Conservation (phyloP, 352 stramenopile genomes). For the Detonula confervacea region DNA sequence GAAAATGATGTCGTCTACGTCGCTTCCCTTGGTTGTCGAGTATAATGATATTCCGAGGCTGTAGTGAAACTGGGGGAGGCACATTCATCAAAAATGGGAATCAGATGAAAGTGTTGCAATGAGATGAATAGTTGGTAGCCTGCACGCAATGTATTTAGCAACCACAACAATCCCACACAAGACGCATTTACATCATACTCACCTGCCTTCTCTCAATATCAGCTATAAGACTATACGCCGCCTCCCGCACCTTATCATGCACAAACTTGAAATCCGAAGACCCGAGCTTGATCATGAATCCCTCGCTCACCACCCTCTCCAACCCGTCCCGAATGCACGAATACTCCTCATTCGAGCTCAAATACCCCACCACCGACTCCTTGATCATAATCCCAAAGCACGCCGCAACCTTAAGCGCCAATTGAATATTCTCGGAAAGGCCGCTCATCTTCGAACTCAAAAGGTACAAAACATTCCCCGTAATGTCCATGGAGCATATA, state of each 20-base stretch:
- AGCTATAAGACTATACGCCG: slow-evolving; percentile 51
- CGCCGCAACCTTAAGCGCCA: slow-evolving; percentile 24
- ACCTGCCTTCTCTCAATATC: slow-evolving; percentile 25
- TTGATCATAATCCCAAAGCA: slow-evolving; percentile 49
- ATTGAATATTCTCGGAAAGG: slow-evolving; percentile 31
- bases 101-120: too few species aligned
- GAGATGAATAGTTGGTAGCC: too few species aligned
- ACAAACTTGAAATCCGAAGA: slow-evolving; percentile 39
- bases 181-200: not conserved
- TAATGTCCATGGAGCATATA: slow-evolving; percentile 30
- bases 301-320: slow-evolving; percentile 19
- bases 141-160: too few species aligned
- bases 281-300: slow-evolving; percentile 21
- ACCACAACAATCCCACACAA: slow-evolving; percentile 8
- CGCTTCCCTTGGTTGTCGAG: slow-evolving; percentile 15
- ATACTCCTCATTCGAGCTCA: slow-evolving; percentile 25
- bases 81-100: not conserved
- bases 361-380: slow-evolving; percentile 20
- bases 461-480: slow-evolving; percentile 46
- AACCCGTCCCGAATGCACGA: slow-evolving; percentile 23
- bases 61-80: slow-evolving; percentile 39
- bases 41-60: slow-evolving; percentile 33
- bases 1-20: slow-evolving; percentile 22
- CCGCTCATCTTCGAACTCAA: slow-evolving; percentile 39
- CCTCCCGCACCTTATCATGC: slow-evolving; percentile 51